Percentiles rank a stretch among this genome's conserved stretches.
phyloP scores from a whole-genome alignment of 208 protist genomes.

The Trypanosoma grayi region DNA sequence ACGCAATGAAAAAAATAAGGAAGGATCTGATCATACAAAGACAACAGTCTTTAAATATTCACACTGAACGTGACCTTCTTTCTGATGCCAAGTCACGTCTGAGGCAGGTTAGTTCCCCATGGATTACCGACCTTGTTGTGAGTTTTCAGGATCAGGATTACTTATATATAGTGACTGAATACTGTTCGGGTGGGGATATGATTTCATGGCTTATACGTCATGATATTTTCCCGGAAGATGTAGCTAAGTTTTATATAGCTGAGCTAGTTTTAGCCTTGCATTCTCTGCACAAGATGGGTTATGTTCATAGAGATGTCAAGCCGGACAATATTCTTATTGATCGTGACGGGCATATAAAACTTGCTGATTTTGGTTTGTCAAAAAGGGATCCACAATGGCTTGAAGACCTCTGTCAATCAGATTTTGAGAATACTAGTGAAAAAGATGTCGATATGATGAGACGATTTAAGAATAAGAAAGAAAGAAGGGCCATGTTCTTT shows the following conservation, averaged over 20 bases:
- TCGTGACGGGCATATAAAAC: constrained; percentile 39
- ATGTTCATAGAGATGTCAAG: constrained; percentile 57
- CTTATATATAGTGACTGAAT: constrained; percentile 96
- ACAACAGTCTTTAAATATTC: constrained; percentile 85
- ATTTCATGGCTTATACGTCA: constrained; percentile 94
- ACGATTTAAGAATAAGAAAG: constrained; percentile 27
- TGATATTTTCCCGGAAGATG: constrained; percentile 86
- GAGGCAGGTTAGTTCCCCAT: constrained; percentile 35
- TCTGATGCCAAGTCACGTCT: constrained; percentile 27
- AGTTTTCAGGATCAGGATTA: constrained; percentile 86
- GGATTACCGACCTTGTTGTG: constrained; percentile 87
- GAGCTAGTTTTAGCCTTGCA: constrained; percentile 88
- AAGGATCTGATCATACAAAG: constrained; percentile 90
- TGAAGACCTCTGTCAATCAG: constrained; percentile 2
- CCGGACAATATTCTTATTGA: constrained; percentile 59
- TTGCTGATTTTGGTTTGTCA: constrained; percentile 59
- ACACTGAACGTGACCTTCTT: constrained; percentile 82
- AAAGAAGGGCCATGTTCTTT: constrained; percentile 44
- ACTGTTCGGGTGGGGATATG: constrained; percentile 93
- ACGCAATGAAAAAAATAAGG: constrained; percentile 90
- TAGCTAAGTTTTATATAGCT: constrained; percentile 79
- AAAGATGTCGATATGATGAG: constrained; percentile 10
- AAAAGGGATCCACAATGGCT: constrained; percentile 26
- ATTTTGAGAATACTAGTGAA: constrained; percentile 1
- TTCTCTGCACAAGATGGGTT: constrained; percentile 84